These are phyloP conservation scores for Hericium rajendrae DNA, from an alignment of 768 basidiomycete genomes.

Conservation along the genomic window DNA sequence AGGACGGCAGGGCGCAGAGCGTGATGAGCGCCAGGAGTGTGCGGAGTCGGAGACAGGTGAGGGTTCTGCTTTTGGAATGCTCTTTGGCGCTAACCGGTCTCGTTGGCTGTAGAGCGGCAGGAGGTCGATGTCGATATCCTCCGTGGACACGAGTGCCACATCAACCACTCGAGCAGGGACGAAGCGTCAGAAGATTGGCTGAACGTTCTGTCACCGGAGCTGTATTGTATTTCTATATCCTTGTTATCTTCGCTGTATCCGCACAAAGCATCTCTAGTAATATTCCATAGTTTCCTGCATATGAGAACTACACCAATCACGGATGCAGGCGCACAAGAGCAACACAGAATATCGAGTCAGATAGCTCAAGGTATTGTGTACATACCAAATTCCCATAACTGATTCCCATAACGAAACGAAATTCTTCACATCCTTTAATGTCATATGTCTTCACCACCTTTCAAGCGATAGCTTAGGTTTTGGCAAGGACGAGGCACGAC, in stretches of 20 bases:
- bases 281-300: neutral
- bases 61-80: neutral
- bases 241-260: neutral
- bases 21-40: slow-evolving; percentile 29
- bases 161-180: slow-evolving; percentile 13
- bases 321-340: neutral
- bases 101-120: slow-evolving; percentile 22
- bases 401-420: neutral
- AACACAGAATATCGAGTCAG: no score
- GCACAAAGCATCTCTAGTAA: neutral
- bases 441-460: neutral
- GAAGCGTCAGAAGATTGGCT: slow-evolving; percentile 14
- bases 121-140: slow-evolving; percentile 67
- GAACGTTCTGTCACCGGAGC: neutral
- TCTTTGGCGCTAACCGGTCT: neutral
- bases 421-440: neutral
- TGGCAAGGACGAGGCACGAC: slow-evolving; percentile 57
- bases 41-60: slow-evolving; percentile 53
- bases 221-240: neutral
- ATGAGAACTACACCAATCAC: neutral
- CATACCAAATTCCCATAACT: neutral
- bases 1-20: slow-evolving; percentile 58
- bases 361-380: neutral
- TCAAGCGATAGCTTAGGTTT: slow-evolving; percentile 11
- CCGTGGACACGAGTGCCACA: slow-evolving; percentile 46